Evolutionary conservation across 345 rosid genomes (phyloP).

Genomic region (Eucalyptus camaldulensis): DNA sequence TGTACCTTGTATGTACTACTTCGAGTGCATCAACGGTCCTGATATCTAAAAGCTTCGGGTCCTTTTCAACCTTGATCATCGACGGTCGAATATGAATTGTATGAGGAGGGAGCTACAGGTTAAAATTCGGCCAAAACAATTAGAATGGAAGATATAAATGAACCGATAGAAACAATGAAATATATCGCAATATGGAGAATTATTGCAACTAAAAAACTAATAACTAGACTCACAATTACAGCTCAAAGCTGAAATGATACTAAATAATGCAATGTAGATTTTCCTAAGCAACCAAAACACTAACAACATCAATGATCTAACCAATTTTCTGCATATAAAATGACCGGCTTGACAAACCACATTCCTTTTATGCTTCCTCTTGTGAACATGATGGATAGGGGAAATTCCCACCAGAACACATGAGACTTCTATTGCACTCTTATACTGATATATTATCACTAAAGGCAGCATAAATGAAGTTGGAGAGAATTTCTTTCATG

Average conservation of each 20-base stretch:
- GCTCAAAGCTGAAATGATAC: background rate
- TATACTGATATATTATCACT: background rate
- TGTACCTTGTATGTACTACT: conserved; percentile 60
- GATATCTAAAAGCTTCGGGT: conserved; percentile 3
- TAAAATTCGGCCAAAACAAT: background rate
- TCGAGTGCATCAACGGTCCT: conserved; percentile 37
- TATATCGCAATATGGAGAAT: background rate
- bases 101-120: conserved; percentile 22
- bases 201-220: background rate
- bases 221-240: background rate
- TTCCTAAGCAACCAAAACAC: background rate
- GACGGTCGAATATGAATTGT: conserved; percentile 50
- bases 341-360: background rate
- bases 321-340: background rate
- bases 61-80: conserved; percentile 56
- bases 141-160: background rate
- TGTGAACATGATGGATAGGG: background rate
- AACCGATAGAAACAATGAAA: background rate
- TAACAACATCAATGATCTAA: background rate
- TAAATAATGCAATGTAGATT: background rate
- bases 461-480: background rate
- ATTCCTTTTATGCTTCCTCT: background rate
- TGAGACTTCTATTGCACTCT: background rate
- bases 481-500: background rate
- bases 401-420: background rate